phyloP scores from a whole-genome alignment of 805 yeast species.

The Teunomyces kruisii region DNA sequence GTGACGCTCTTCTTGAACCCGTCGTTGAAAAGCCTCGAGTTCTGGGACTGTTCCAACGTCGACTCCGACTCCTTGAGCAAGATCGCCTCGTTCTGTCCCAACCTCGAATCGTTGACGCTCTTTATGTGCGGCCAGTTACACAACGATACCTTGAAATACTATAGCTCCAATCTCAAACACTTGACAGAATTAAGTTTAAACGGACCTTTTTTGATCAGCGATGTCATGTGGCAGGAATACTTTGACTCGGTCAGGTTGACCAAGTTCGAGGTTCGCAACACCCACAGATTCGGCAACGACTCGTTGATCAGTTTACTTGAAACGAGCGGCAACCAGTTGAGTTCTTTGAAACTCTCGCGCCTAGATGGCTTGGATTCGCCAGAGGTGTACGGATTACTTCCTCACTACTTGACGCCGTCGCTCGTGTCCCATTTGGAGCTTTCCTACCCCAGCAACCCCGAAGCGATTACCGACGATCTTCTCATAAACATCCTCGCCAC shows the following conservation, averaged over 20 bases:
- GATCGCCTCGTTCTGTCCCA: conserved; percentile 79
- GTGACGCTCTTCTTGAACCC: conserved; percentile 71
- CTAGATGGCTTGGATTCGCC: conserved; percentile 69
- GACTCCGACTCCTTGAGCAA: conserved; percentile 61
- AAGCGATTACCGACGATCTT: conserved; percentile 65
- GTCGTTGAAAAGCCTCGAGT: conserved; percentile 54
- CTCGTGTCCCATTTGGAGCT: conserved; percentile 60
- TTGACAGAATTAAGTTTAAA: conserved; percentile 64
- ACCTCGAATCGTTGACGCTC: conserved; percentile 61
- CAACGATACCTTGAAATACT: conserved; percentile 69
- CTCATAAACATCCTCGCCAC: conserved; percentile 58
- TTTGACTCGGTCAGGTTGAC: conserved; percentile 57
- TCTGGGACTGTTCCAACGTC: conserved; percentile 92
- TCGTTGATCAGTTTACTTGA: conserved; percentile 63
- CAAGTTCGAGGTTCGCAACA: conserved; percentile 67
- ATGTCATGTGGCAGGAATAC: conserved; percentile 72
- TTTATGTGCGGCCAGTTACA: conserved; percentile 93
- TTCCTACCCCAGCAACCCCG: conserved; percentile 65
- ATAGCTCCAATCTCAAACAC: conserved; percentile 54
- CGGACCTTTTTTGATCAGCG: conserved; percentile 87
- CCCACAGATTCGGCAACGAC: conserved; percentile 76
- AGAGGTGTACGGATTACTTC: conserved; percentile 59
- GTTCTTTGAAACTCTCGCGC: conserved; percentile 60
- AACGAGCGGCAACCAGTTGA: conserved; percentile 53
- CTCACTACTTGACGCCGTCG: conserved; percentile 51